Percentiles rank a stretch among this genome's conserved stretches.
phyloP scores from a whole-genome alignment of 441 rosid species.

The Syzygium malaccense region DNA sequence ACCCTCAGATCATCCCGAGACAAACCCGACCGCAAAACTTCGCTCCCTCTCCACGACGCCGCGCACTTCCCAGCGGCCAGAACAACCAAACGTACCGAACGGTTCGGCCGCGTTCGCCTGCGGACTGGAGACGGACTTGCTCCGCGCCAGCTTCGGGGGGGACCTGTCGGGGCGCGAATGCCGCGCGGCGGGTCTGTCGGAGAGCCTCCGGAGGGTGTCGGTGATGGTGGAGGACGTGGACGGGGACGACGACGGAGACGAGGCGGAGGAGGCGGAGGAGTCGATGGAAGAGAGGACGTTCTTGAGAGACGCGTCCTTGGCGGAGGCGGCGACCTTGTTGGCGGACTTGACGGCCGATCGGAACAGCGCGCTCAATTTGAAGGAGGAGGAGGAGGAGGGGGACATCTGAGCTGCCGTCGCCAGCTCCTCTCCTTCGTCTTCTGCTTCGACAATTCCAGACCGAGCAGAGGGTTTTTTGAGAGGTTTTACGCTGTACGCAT shows the following conservation, averaged over 20 bases:
- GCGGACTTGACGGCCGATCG: neutral
- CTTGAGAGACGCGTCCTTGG: neutral
- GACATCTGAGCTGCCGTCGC: neutral
- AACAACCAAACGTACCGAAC: neutral
- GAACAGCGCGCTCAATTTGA: neutral
- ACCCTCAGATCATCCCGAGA: neutral
- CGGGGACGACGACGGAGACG: neutral
- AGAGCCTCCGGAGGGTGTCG: neutral
- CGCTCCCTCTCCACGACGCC: neutral
- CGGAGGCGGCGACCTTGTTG: neutral
- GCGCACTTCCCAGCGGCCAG: neutral
- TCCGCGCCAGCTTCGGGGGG: neutral
- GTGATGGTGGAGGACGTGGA: neutral
- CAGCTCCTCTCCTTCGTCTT: neutral
- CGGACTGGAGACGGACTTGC: neutral
- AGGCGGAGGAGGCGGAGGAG: neutral
- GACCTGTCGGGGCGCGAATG: neutral
- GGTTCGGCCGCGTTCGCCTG: neutral
- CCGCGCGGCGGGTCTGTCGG: neutral
- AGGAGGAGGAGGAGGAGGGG: neutral
- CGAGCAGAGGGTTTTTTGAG: neutral
- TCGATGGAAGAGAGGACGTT: neutral
- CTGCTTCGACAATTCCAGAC: neutral
- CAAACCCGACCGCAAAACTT: neutral
- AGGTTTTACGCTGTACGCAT: neutral